Evolutionary conservation across 345 rosid genomes (phyloP), one percentile per base, ranked within the genome.

Genomic region (Rhodomyrtus tomentosa): DNA sequence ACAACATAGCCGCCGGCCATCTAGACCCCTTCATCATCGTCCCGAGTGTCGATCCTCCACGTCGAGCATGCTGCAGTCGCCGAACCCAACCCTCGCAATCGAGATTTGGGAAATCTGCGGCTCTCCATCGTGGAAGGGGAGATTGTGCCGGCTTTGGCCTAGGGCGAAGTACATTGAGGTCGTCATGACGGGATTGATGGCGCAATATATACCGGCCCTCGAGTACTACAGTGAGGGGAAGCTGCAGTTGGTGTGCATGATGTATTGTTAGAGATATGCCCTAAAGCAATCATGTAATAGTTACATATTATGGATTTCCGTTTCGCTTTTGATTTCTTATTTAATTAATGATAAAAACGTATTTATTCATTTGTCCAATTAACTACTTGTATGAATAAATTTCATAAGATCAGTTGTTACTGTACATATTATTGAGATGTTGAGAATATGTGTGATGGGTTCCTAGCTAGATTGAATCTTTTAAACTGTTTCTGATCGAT

Each of bases 101-200:
- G 94, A 93, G 85, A 92, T 93, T 50, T 89, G 87, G 85, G 92
- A 88, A 51, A 90, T 92, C 32, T 92, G 94, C 82, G 50, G 91
- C 85, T 73, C 74, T 62, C 72, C 88, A 10, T 92, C 93, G 50
- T 93, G 96, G 96, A 92, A 87, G 82, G 94, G 96, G 42, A 93
- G 92, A 24, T 83, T 93, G 84, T 90, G 93, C 82, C 88, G 73
- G 16, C 91, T 93, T 80, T 93, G 94, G 94, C 96, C 93, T 1
- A 90, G 86, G 85, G 92, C 96, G 22, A 92, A 91, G 92, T 91
- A 91, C 87, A 90, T 93, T 25, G 96, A 92, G 87, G 96, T 93
- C 4, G 93, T 93, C 49, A 91, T 93, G 82, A 93, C 96, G 6
- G 94, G 94, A 21, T 90, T 94, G 25, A 93, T 93, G 96, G 91